These are phyloP conservation scores for Lippia alba DNA, from an alignment of 305 asterid genomes.

Conservation along the genomic window DNA sequence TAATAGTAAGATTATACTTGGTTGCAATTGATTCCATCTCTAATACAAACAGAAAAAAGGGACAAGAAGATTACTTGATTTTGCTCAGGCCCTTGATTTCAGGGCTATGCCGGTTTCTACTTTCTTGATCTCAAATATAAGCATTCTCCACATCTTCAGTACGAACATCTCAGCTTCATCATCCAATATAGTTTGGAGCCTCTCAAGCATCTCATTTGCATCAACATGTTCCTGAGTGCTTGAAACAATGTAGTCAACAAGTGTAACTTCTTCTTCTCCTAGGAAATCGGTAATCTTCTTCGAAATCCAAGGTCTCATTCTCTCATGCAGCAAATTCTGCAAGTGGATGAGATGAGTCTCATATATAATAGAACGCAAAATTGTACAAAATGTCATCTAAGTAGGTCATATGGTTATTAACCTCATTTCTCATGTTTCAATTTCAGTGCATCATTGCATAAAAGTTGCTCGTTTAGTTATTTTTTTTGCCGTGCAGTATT, in stretches of 20 bases:
- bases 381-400: too few species aligned
- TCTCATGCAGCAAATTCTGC: slow-evolving; percentile 85
- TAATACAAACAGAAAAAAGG: slow-evolving; percentile 26
- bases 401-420: too few species aligned
- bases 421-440: too few species aligned
- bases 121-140: slow-evolving; percentile 93
- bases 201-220: slow-evolving; percentile 91
- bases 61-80: slow-evolving; percentile 17
- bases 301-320: slow-evolving; percentile 94
- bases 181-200: slow-evolving; percentile 88
- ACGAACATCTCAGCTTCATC: slow-evolving; percentile 99
- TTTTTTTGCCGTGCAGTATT: too few species aligned
- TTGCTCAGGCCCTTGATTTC: slow-evolving; percentile 58
- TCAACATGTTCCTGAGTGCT: slow-evolving; percentile 93
- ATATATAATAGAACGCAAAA: too few species aligned
- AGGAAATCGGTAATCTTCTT: slow-evolving; percentile 92
- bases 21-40: slow-evolving; percentile 37
- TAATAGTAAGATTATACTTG: slow-evolving; percentile 8
- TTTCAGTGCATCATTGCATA: too few species aligned
- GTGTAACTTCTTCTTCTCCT: slow-evolving; percentile 94
- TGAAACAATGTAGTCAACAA: slow-evolving; percentile 89
- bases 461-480: too few species aligned
- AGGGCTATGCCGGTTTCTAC: slow-evolving; percentile 85
- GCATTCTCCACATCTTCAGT: slow-evolving; percentile 99
- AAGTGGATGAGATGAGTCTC: slow-evolving; percentile 23